Evolutionary conservation across 2,329 filamentous ascomycete genomes (phyloP), one percentile per base, ranked within the genome.

Genomic region (Pochonia chlamydosporia): DNA sequence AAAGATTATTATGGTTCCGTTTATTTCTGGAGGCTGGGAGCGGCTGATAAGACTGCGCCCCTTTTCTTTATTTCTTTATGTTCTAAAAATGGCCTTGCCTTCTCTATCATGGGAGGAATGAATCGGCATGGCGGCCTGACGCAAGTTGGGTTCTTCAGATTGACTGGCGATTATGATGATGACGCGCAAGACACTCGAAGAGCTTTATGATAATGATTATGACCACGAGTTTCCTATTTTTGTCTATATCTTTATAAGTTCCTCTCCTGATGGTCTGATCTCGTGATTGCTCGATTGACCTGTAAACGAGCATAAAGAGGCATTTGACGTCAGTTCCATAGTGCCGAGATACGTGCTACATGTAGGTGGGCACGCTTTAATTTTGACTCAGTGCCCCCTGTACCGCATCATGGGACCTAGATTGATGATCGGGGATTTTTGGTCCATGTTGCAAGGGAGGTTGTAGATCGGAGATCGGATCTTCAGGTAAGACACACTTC

Each of bases 381-480:
- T n/a, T n/a, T n/a, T n/a, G n/a, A n/a, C n/a, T n/a, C n/a, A n/a
- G n/a, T n/a, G n/a, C n/a, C n/a, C n/a, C n/a, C n/a, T n/a, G n/a
- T n/a, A n/a, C n/a, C n/a, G n/a, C n/a, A n/a, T n/a, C n/a, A n/a
- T n/a, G n/a, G n/a, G n/a, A n/a, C n/a, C n/a, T n/a, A n/a, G n/a
- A n/a, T n/a, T n/a, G n/a, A n/a, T n/a, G n/a, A n/a, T n/a, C n/a
- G 13, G 26, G 26, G 7, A 8, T 28, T 28, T 13, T 28, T 28
- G 13, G 7, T 13, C 26, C 26, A 28, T 13, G 26, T 13, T 7
- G 26, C 26, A 28, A 39, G 35, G 35, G 20, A 39, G 13, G 35
- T 39, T 39, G 26, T 35, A 44, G 42, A 44, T 44, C 42, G 42
- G 42, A 44, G 42, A 44, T 44, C 42, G 42, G 42, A 20, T 39